A percentile compares a stretch with the other conserved stretches of the same genome.
These are phyloP conservation scores for Daldinia caldariorum DNA, from an alignment of 495 filamentous ascomycete genomes.

Conservation along the genomic window DNA sequence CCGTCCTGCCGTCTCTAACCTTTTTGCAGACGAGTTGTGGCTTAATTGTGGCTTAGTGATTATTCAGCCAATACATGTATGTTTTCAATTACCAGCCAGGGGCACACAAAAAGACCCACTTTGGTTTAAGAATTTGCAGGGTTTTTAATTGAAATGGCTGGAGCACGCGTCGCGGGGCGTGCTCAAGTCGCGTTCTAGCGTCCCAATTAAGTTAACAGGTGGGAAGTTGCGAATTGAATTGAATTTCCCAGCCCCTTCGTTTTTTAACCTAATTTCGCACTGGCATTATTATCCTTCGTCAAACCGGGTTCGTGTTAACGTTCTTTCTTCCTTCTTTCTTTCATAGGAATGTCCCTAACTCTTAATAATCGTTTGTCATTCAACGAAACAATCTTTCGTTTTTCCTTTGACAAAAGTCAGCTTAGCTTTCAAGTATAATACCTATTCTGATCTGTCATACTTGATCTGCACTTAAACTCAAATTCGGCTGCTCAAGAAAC, in stretches of 20 bases:
- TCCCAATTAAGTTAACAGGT: slow-evolving; percentile 4
- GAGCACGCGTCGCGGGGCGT: slow-evolving; percentile 43
- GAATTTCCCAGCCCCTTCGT: slow-evolving; percentile 45
- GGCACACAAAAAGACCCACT: not conserved
- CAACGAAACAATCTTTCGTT: slow-evolving; percentile 12
- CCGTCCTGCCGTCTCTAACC: not conserved
- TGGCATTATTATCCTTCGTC: slow-evolving; percentile 33
- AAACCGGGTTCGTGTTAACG: slow-evolving; percentile 14
- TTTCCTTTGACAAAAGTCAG: slow-evolving; percentile 17
- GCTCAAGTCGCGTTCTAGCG: slow-evolving; percentile 33
- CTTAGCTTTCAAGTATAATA: slow-evolving; percentile 22
- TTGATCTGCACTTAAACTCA: not conserved
- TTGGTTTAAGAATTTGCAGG: slow-evolving; percentile 26
- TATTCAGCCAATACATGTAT: not conserved
- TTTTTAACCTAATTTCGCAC: slow-evolving; percentile 30
- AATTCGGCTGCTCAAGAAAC: not conserved
- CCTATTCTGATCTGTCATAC: slow-evolving; percentile 11
- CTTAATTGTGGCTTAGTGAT: not conserved
- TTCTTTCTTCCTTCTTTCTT: slow-evolving; percentile 18
- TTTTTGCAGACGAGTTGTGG: not conserved
- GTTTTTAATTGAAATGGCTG: slow-evolving; percentile 52
- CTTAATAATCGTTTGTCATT: slow-evolving; percentile 29
- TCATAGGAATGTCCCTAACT: slow-evolving; percentile 26
- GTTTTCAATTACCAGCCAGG: not conserved
- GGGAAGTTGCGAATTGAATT: slow-evolving; percentile 28